Base-by-base conservation (phyloP, 495 filamentous ascomycete species). In the Penicillium dipodomyicola region DNA sequence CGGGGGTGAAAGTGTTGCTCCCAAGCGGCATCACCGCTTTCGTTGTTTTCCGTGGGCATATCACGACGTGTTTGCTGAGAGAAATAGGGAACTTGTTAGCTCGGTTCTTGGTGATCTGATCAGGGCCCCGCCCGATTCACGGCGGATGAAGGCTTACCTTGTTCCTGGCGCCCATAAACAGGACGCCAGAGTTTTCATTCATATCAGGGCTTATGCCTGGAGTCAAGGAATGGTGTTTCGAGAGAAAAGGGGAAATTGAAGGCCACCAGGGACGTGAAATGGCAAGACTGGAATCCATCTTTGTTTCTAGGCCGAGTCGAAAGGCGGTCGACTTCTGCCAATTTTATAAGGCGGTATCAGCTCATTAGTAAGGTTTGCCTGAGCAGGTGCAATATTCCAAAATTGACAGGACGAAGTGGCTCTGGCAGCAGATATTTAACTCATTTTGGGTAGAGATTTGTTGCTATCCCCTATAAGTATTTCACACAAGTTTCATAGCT, bases 111-210 rank as follows among this genome's bases (percentile, higher is more conserved):
- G 37, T 56, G 30, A 61, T 49, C 51, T 39, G 49, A 57, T 50
- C 56, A 52, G 50, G 60, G 61, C 66, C 65, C 74, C 70, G 58
- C 65, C 56, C 48, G 44, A 57, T 56, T 52, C 33, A 30, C 20
- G 48, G 43, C 20, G 20, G 27, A 54, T 57, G 44, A 20, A 52
- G 52, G 62, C 67, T 51, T 57, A 79, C 76, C 73, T 77, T 70
- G 25, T 70, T 72, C 59, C 74, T 72, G 61, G 71, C 65, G 59
- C 61, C 68, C 65, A 77, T 53, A 39, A 74, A 67, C 59, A 74
- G 71, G 53, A 77, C 62, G 59, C 67, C 68, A 42, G 70, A 58
- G 20, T 72, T 68, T 52, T 71, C 65, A 63, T 62, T 75, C 76
- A 77, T 79, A 52, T 54, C 64, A 62, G 40, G 47, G 2, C 15